Conservation (phyloP, 345 rosid species). For the Rhodomyrtus tomentosa region DNA sequence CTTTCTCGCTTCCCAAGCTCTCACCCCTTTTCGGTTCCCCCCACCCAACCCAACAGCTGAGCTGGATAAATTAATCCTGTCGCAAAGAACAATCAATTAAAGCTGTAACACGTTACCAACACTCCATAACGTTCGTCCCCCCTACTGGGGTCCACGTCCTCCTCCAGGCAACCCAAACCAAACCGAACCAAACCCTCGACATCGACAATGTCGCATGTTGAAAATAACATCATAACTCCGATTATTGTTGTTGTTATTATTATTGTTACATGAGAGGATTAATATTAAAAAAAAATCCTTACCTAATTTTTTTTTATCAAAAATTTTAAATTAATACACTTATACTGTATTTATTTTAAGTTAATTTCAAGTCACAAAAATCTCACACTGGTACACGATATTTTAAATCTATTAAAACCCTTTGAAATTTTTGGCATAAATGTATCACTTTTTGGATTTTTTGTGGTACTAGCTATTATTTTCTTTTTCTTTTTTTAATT, state of each 20-base stretch:
- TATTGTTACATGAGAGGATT: background rate
- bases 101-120: background rate
- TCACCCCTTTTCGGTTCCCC: background rate
- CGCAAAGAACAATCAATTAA: background rate
- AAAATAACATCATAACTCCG: background rate
- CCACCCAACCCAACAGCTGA: background rate
- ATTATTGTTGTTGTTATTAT: background rate
- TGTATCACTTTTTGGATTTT: background rate
- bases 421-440: rapidly evolving
- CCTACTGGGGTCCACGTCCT: background rate
- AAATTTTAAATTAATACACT: no score
- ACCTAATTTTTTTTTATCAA: no score
- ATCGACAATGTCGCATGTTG: background rate
- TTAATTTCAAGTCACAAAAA: background rate
- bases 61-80: background rate
- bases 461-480: background rate
- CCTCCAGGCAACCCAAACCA: background rate
- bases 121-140: background rate
- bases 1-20: background rate
- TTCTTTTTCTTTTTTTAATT: background rate
- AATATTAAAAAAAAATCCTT: no score
- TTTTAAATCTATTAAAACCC: background rate
- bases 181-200: no score
- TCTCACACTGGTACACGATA: no score
- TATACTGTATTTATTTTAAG: background rate